Evolutionary conservation across 2,329 filamentous ascomycete species (phyloP).

Genomic region (Bipolaris bicolor): DNA sequence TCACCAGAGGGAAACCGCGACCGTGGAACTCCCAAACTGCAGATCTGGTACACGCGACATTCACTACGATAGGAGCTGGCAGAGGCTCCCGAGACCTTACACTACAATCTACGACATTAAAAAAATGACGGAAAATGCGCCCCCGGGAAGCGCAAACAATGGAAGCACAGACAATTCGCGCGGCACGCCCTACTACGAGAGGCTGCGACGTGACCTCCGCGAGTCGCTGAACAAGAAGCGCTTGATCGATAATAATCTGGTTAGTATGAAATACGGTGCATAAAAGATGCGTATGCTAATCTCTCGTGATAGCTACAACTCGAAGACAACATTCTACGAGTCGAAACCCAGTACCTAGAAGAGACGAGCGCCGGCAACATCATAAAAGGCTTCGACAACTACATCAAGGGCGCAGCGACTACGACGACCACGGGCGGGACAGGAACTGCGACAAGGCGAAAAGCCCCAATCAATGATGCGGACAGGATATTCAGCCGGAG

Average conservation of each 20-base stretch:
- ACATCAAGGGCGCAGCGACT: constrained; percentile 83
- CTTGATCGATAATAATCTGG: constrained; percentile 65
- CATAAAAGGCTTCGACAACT: constrained; percentile 96
- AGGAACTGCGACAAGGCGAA: constrained; percentile 61
- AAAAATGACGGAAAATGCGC: constrained; percentile 58
- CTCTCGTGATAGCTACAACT: constrained; percentile 56
- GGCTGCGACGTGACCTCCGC: constrained; percentile 69
- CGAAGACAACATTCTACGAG: constrained; percentile 83
- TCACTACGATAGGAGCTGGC: background rate
- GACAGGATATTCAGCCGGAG: constrained; percentile 71
- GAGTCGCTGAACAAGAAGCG: constrained; percentile 71
- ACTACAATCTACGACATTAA: background rate
- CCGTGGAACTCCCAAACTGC: constrained; percentile 9
- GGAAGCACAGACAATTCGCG: constrained; percentile 55
- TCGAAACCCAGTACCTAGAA: constrained; percentile 88
- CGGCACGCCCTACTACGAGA: constrained; percentile 72
- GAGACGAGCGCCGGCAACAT: constrained; percentile 87
- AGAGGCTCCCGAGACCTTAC: background rate
- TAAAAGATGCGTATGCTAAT: constrained; percentile 21
- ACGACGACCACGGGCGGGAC: constrained; percentile 57
- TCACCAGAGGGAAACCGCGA: constrained; percentile 19
- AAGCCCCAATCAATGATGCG: constrained; percentile 67
- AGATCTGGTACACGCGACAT: constrained; percentile 6
- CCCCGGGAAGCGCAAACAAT: constrained; percentile 45
- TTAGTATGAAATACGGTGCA: constrained; percentile 41